phyloP scores from a whole-genome alignment of 2,329 filamentous ascomycete genomes.

The Drechslera avenae region DNA sequence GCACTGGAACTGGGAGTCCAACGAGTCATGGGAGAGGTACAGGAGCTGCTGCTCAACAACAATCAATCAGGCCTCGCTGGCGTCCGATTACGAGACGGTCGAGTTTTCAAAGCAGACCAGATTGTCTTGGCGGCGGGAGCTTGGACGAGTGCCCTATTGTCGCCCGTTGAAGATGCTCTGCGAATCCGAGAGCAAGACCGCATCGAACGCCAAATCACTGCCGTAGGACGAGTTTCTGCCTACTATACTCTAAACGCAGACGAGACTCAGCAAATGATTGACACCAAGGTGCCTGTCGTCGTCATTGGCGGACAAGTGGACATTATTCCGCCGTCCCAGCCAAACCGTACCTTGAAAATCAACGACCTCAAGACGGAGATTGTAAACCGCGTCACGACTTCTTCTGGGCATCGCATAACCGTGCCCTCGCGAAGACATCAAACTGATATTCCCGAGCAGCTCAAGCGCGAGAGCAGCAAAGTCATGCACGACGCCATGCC shows the following conservation, averaged over 20 bases:
- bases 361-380: conserved; percentile 63
- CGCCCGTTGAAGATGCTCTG: conserved; percentile 54
- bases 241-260: conserved; percentile 60
- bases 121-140: conserved; percentile 63
- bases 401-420: conserved; percentile 59
- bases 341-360: conserved; percentile 61
- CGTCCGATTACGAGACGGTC: conserved; percentile 56
- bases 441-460: conserved; percentile 46
- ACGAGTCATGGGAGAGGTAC: conserved; percentile 53
- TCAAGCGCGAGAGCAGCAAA: conserved; percentile 52
- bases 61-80: conserved; percentile 47
- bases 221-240: conserved; percentile 64
- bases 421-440: conserved; percentile 56
- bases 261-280: conserved; percentile 51
- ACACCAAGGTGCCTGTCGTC: conserved; percentile 61
- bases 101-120: conserved; percentile 57
- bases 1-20: conserved; percentile 54
- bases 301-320: conserved; percentile 55
- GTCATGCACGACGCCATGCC: conserved; percentile 39
- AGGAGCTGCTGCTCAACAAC: conserved; percentile 51
- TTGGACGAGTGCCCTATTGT: conserved; percentile 61
- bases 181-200: conserved; percentile 53
- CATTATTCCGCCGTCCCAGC: conserved; percentile 57
- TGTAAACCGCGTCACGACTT: conserved; percentile 57
- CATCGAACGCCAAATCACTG: conserved; percentile 59